Evolutionary conservation across 306 rosid genomes (phyloP), one percentile per base, ranked within the genome.

Genomic region (Trichosanthes cucumerina): DNA sequence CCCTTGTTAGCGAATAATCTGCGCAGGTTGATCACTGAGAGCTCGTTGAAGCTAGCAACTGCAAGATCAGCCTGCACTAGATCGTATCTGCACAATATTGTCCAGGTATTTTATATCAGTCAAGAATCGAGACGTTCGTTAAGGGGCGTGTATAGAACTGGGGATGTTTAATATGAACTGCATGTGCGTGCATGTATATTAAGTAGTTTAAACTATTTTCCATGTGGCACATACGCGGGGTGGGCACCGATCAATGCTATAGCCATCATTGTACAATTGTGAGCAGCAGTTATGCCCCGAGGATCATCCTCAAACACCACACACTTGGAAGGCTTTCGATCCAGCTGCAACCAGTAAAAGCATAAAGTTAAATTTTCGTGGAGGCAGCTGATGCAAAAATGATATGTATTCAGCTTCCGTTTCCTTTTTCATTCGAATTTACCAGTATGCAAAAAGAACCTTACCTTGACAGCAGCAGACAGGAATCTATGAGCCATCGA

Each of bases 261-360:
- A 28, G 97, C 97, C 98, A 96, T 96, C 99, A 96, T 96, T 26
- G 98, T 92, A 73, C 97, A 96, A 65, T 96, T 96, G 88, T 96
- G 99, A 8, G 99, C 99, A 15, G 98, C 99, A 14, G 99, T 90
- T 75, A 96, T 91, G 79, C 98, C 91, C 81, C 97, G 82, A n/a
- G 99, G 98, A 77, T 96, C 98, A 72, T 92, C 99, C 88, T 92
- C 99, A 18, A 96, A 96, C 84, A 91, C 99, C 56, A 96, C 97
- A 66, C 97, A 96, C 84, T 92, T 96, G 23, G 97, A 90, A 69
- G 99, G 99, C 88, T 92, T 96, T 73, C 97, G 90, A 76, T 96
- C 98, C 82, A 96, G 84, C 97, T 96, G 88, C 85, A 84, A 75
- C 9, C 50, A 15, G 84, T 79, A 79, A 60, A 69, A 23, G 68